Evolutionary conservation across 768 basidiomycete genomes (phyloP).

Genomic region (Psilocybe cyanescens): DNA sequence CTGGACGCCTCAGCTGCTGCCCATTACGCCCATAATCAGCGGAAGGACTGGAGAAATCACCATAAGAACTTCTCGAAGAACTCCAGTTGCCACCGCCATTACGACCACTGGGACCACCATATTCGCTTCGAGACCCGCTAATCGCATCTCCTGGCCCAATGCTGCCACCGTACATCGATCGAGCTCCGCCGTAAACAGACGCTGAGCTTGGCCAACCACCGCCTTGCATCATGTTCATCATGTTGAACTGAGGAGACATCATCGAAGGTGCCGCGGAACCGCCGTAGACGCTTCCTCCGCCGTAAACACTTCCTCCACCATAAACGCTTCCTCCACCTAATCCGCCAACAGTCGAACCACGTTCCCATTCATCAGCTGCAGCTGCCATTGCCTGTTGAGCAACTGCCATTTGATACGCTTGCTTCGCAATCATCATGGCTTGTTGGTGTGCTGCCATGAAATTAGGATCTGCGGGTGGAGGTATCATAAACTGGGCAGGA

Average conservation of each 20-base stretch:
- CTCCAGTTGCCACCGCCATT: constrained; percentile 52
- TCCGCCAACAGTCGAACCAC: constrained; percentile 61
- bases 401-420: constrained; percentile 88
- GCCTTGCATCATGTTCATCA: constrained; percentile 46
- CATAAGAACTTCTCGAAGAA: constrained; percentile 71
- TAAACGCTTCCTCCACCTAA: constrained; percentile 38
- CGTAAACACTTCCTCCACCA: constrained; percentile 51
- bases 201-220: constrained; percentile 46
- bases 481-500: constrained; percentile 49
- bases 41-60: constrained; percentile 59
- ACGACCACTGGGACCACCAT: constrained; percentile 52
- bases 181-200: constrained; percentile 49
- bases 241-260: constrained; percentile 35
- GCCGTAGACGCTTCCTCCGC: constrained; percentile 28
- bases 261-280: constrained; percentile 28
- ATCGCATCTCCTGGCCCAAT: constrained; percentile 33
- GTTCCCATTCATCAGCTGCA: constrained; percentile 93
- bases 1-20: constrained; percentile 10
- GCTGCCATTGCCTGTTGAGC: constrained; percentile 89
- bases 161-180: constrained; percentile 56
- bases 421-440: constrained; percentile 85
- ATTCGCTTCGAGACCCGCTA: constrained; percentile 63
- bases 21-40: constrained; percentile 20
- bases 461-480: constrained; percentile 51
- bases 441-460: constrained; percentile 83